Evolutionary conservation across 768 basidiomycete genomes (phyloP).

Genomic region (Termitomyces sp.): DNA sequence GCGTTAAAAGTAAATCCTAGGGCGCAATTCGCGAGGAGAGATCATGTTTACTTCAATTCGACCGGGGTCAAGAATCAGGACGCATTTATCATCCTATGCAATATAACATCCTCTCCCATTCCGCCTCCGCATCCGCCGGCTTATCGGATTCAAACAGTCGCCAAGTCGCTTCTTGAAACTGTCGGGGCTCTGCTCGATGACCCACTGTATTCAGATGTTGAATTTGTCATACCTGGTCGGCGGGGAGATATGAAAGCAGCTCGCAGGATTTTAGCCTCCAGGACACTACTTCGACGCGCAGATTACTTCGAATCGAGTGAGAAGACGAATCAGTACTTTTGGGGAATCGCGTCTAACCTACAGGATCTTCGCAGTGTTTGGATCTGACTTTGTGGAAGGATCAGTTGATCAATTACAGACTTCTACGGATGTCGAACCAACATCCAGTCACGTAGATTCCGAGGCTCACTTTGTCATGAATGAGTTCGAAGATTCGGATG

Average conservation of each 20-base stretch:
- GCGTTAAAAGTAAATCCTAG: slow-evolving; percentile 22
- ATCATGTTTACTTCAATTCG: slow-evolving; percentile 59
- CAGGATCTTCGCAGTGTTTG: slow-evolving; percentile 50
- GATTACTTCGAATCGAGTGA: slow-evolving; percentile 78
- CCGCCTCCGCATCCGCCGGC: slow-evolving; percentile 39
- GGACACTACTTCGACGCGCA: slow-evolving; percentile 58
- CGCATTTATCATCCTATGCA: slow-evolving; percentile 72
- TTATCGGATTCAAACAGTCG: slow-evolving; percentile 49
- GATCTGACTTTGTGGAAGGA: slow-evolving; percentile 64
- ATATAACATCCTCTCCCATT: slow-evolving; percentile 64
- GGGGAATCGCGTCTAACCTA: neutral
- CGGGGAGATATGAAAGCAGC: slow-evolving; percentile 30
- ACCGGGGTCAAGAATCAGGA: slow-evolving; percentile 50
- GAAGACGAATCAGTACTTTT: neutral
- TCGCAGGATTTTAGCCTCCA: slow-evolving; percentile 61
- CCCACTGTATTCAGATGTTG: slow-evolving; percentile 79
- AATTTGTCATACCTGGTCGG: slow-evolving; percentile 62
- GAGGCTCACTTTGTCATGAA: slow-evolving; percentile 31
- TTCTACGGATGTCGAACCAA: slow-evolving; percentile 16
- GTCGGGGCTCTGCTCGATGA: slow-evolving; percentile 77
- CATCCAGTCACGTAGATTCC: slow-evolving; percentile 16
- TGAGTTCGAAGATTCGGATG: slow-evolving; percentile 48
- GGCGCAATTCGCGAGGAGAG: slow-evolving; percentile 78
- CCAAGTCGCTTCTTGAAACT: slow-evolving; percentile 60
- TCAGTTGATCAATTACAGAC: slow-evolving; percentile 22